Evolutionary conservation across 2,329 filamentous ascomycete genomes (phyloP), one percentile per base, ranked within the genome.

Genomic region (Colletotrichum brevisporum): DNA sequence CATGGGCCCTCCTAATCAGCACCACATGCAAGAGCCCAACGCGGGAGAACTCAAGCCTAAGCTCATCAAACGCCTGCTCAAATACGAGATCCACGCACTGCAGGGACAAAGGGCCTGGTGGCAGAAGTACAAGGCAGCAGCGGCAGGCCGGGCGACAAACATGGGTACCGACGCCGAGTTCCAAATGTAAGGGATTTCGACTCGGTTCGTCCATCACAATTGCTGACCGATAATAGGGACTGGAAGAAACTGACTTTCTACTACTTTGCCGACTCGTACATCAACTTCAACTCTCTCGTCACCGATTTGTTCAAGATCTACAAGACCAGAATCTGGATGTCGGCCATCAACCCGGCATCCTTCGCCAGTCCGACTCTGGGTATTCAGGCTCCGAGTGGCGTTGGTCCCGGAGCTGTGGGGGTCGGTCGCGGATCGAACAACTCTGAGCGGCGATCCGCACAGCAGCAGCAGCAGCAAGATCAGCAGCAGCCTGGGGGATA

Each of bases 251-350:
- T 99, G 64, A 99, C 97, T 0, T 98, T 98, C 82, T 99, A 98
- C 84, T 99, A 98, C 82, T 99, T 98, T 78, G 95, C 96, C 62
- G 95, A 98, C 77, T 91, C 94, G 0, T 99, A 99, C 79, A 97
- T 99, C 85, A 98, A 98, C 83, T 99, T 99, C 87, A 99, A 99
- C 79, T 94, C 94, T 2, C 89, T 99, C 16, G 96, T 99, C 61
- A 97, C 95, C 0, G 96, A 99, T 78, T 86, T 99, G 13, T 99
- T 98, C 88, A 98, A 98, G 82, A 95, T 98, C 71, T 99, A 98
- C 87, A 99, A 99, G 85, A 97, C 95, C 24, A 90, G 97, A 74
- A 99, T 99, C 76, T 99, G 96, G 96, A 97, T 99, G 94, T 98
- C 95, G 5, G 96, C 96, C 4, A 97, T 99, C 80, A 99, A 99